Evolutionary conservation across 2,329 filamentous ascomycete genomes (phyloP).

Genomic region (Colletotrichum sp.): DNA sequence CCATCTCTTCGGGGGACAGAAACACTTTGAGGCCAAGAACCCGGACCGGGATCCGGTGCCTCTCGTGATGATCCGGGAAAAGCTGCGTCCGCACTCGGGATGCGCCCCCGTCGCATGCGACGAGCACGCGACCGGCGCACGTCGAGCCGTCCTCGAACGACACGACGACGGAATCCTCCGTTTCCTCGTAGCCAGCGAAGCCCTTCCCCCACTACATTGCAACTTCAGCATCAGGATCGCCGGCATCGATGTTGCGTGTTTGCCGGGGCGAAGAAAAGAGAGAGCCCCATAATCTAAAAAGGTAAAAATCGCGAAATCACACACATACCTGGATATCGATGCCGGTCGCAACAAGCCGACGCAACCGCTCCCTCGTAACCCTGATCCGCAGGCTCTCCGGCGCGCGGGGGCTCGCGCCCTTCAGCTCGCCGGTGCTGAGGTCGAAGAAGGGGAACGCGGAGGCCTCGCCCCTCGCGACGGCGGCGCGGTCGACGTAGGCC

Average conservation of each 20-base stretch:
- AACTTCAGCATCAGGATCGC: neutral
- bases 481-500: constrained; percentile 57
- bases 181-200: constrained; percentile 31
- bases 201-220: constrained; percentile 43
- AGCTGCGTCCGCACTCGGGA: constrained; percentile 45
- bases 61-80: constrained; percentile 35
- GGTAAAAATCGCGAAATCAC: constrained; percentile 28
- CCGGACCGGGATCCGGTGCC: constrained; percentile 49
- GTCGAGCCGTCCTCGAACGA: constrained; percentile 51
- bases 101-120: constrained; percentile 55
- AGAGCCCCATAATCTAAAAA: neutral
- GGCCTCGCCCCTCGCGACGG: constrained; percentile 48
- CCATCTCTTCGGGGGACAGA: constrained; percentile 43
- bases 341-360: constrained; percentile 47
- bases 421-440: constrained; percentile 50
- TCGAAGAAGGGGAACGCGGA: constrained; percentile 62
- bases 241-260: neutral
- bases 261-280: neutral
- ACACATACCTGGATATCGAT: constrained; percentile 47
- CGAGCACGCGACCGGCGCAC: constrained; percentile 44
- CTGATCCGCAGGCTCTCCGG: constrained; percentile 49
- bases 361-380: constrained; percentile 50
- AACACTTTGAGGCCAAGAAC: constrained; percentile 50
- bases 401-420: constrained; percentile 43
- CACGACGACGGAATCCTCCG: constrained; percentile 36